Base-by-base conservation (phyloP, 75 land plant species). In the Cunninghamia lanceolata region DNA sequence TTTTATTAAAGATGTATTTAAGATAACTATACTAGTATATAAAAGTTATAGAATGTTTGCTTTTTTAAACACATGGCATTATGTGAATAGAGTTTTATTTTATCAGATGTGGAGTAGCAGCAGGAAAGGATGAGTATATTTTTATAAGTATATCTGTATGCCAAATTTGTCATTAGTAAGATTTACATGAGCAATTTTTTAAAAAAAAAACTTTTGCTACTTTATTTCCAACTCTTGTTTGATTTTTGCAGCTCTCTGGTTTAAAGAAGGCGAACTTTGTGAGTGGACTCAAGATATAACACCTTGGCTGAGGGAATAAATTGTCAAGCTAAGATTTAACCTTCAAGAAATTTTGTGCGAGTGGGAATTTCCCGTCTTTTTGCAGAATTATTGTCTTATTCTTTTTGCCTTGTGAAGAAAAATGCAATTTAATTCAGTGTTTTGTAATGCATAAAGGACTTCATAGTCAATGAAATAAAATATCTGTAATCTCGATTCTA, bases 281-380 rank as follows among this genome's bases (percentile, higher is more conserved):
- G 85, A 94, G 68, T 97, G 99, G 97, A 87, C 91, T 45, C 95
- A 92, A 59, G 93, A 88, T 77, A 91, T 86, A 78, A 95, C 89
- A 66, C 95, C 95, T 85, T 97, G 99, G 99, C 87, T 95, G 21
- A 93, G 86, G 83, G 99, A 97, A 86, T 97, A 84, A 92, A 84
- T 30, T 84, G 39, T 38, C 30, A 39, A 36, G 25, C 39, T 73
- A 19, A 53, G 36, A 53, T 14, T 14, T 7, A 81, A 21, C 52
- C 34, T 42, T 47, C 8, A 47, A 39, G 39, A 38, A 38, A 39
- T 40, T 39, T 78, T 40, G 42, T 19, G 40, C 9, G 6, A 5
- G 7, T 21, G 3, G 46, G 28, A 79, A 25, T 79, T 79, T 43
- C 82, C 8, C 14, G 10, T 40, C 17, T 28, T 40, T 10, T 28